These are phyloP conservation scores for Firmiana major DNA, from an alignment of 345 rosid genomes.

Conservation along the genomic window DNA sequence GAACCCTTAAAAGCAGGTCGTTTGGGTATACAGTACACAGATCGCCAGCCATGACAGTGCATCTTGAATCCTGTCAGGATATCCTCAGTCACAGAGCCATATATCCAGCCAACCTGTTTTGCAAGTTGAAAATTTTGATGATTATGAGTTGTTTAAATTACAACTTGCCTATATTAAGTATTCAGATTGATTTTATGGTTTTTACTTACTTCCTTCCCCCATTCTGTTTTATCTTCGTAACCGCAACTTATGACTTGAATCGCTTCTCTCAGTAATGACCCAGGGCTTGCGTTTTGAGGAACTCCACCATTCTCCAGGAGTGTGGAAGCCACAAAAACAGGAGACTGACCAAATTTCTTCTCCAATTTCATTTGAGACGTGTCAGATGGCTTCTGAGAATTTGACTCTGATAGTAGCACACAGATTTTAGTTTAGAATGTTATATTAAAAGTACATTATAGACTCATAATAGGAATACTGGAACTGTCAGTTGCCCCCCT, in stretches of 20 bases:
- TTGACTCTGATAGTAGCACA: constrained; percentile 36
- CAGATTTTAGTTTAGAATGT: constrained; percentile 4
- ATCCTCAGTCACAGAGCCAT: constrained; percentile 95
- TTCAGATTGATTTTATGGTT: neutral
- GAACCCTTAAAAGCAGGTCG: constrained; percentile 93
- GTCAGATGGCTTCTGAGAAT: constrained; percentile 50
- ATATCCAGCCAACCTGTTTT: constrained; percentile 89
- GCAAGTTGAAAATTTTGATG: constrained; percentile 12
- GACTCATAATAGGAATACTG: neutral
- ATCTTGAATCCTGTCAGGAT: constrained; percentile 92
- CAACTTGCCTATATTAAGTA: neutral
- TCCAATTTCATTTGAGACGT: constrained; percentile 61
- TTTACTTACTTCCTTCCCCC: constrained; percentile 93
- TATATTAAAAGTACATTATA: neutral
- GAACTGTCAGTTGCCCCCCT: neutral
- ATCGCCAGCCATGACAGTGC: constrained; percentile 99
- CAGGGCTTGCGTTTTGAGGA: constrained; percentile 64
- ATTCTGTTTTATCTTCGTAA: constrained; percentile 96
- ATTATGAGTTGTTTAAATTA: neutral
- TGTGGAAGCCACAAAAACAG: constrained; percentile 78
- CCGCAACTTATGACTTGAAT: constrained; percentile 98
- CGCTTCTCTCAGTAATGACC: constrained; percentile 78
- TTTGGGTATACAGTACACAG: constrained; percentile 90
- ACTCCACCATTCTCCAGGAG: constrained; percentile 77
- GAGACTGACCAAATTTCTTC: constrained; percentile 96